Conservation (phyloP, 192 early-diverging fungal species). For the Backusella tuberculispora region DNA sequence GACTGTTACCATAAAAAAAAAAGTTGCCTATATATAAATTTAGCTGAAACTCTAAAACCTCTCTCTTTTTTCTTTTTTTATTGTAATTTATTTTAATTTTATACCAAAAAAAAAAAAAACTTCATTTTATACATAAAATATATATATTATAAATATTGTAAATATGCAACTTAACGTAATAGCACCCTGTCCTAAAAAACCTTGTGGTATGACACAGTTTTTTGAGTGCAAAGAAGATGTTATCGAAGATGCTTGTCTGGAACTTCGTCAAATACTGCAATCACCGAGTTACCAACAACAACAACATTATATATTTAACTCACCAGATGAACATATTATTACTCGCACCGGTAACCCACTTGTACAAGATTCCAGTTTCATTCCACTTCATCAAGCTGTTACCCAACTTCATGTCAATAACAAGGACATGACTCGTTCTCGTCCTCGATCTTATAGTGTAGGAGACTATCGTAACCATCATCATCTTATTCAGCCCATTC, state of each 20-base stretch:
- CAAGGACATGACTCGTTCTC: not conserved
- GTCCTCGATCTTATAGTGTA: slow-evolving; percentile 27
- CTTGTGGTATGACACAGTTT: not conserved
- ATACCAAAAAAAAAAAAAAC: not conserved
- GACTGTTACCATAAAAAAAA: too few relatives aligned
- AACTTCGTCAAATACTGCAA: slow-evolving; percentile 24
- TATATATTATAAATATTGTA: not conserved
- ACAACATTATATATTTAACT: not conserved
- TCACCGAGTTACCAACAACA: not conserved
- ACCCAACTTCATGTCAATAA: slow-evolving; percentile 20
- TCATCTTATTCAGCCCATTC: not conserved
- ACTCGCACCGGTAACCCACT: slow-evolving; percentile 27
- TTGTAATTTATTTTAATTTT: slow-evolving; percentile 2
- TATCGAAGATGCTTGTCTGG: slow-evolving; percentile 23
- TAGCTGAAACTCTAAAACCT: too few relatives aligned
- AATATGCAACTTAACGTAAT: slow-evolving; percentile 21
- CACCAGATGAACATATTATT: slow-evolving; percentile 22
- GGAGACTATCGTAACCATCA: slow-evolving; percentile 17
- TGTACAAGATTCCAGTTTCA: slow-evolving; percentile 28
- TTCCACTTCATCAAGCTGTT: slow-evolving; percentile 30
- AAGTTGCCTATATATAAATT: too few relatives aligned
- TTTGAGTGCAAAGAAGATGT: slow-evolving; percentile 5
- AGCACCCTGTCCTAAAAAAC: slow-evolving; percentile 30
- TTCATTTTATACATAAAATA: not conserved
- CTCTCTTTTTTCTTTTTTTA: not conserved